Conservation (phyloP, 1,284 basidiomycete species). For the Malassezia psittaci region DNA sequence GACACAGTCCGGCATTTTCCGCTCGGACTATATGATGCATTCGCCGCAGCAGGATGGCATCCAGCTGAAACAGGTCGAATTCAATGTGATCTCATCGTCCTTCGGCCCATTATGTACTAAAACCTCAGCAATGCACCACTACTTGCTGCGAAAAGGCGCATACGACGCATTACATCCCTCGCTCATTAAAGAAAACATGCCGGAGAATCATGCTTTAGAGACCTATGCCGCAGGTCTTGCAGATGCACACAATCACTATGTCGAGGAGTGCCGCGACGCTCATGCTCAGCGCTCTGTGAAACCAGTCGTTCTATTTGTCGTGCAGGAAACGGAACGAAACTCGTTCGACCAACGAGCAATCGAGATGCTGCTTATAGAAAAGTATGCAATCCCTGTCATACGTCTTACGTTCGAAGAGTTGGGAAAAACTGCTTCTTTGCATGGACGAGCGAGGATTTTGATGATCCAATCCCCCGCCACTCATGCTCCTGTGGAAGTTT, state of each 20-base stretch:
- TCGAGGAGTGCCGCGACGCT: slow-evolving; percentile 35
- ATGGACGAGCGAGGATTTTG: slow-evolving; percentile 5
- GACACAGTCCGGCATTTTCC: slow-evolving; percentile 79
- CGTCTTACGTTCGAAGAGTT: slow-evolving; percentile 32
- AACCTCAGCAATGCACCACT: slow-evolving; percentile 62
- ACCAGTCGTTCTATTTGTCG: slow-evolving; percentile 66
- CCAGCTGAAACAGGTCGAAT: slow-evolving; percentile 85
- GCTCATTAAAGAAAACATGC: slow-evolving; percentile 58
- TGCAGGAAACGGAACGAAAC: slow-evolving; percentile 83
- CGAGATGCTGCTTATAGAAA: slow-evolving; percentile 72
- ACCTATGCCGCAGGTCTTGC: slow-evolving; percentile 68
- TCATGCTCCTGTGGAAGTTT: slow-evolving; percentile 56
- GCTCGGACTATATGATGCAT: slow-evolving; percentile 92
- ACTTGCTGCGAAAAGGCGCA: slow-evolving; percentile 27
- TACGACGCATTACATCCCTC: slow-evolving; percentile 59
- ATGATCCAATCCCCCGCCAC: slow-evolving; percentile 1
- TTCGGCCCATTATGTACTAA: slow-evolving; percentile 74
- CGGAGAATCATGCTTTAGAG: slow-evolving; percentile 62
- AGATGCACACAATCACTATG: slow-evolving; percentile 67
- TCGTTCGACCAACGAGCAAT: slow-evolving; percentile 85
- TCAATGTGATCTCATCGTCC: slow-evolving; percentile 89
- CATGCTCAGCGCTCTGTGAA: neutral
- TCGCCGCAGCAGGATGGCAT: slow-evolving; percentile 41
- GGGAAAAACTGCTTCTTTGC: slow-evolving; percentile 4
- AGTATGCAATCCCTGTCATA: slow-evolving; percentile 45